These are phyloP conservation scores for Haplosporangium sp. DNA, from an alignment of 371 early-diverging fungal genomes.

Conservation along the genomic window DNA sequence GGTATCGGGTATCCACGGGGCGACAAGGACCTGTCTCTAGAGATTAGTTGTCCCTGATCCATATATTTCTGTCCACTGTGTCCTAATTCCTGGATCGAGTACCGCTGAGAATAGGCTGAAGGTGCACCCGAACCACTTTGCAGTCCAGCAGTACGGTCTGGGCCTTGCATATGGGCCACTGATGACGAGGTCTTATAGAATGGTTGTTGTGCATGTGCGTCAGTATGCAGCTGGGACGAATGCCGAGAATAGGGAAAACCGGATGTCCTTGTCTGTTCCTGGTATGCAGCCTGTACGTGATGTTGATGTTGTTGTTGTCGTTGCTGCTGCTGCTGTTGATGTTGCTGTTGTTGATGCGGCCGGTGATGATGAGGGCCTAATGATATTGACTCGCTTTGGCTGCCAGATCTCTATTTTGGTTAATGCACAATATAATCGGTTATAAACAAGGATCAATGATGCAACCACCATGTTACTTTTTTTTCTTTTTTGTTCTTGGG, in stretches of 20 bases:
- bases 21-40: slow-evolving; percentile 12
- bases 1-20: not conserved
- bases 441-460: too few relatives aligned
- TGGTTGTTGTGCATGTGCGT: too few relatives aligned
- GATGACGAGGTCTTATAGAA: too few relatives aligned
- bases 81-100: slow-evolving; percentile 4
- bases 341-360: not conserved
- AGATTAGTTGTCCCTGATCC: slow-evolving; percentile 4
- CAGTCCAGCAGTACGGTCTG: slow-evolving; percentile 9
- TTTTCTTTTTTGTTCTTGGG: not conserved
- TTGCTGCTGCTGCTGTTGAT: not conserved
- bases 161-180: not conserved
- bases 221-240: too few relatives aligned
- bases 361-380: slow-evolving; percentile 11
- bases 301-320: not conserved
- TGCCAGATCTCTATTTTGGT: slow-evolving; percentile 21
- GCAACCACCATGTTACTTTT: too few relatives aligned
- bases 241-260: too few relatives aligned
- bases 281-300: too few relatives aligned
- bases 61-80: not conserved
- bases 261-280: too few relatives aligned
- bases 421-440: too few relatives aligned
- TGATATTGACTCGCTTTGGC: slow-evolving; percentile 4
- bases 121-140: slow-evolving; percentile 1
- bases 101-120: not conserved